Base-by-base conservation (phyloP, 345 rosid species). In the Murraya paniculata region DNA sequence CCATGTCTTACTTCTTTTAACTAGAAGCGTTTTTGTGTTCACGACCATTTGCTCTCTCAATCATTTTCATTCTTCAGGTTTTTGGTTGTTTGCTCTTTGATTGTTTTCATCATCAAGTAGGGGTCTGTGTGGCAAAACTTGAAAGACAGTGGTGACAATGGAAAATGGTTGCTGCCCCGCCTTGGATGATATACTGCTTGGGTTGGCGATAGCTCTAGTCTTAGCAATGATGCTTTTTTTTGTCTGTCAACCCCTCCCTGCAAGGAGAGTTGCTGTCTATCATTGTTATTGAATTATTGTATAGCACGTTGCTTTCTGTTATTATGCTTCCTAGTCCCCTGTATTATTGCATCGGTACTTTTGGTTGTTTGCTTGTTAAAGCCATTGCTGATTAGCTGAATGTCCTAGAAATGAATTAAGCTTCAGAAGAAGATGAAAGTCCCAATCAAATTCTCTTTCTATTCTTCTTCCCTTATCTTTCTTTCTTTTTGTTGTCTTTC, bases 111-210 rank as follows among this genome's bases (percentile, higher is more conserved):
- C 21, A 22, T 28, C 33, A 10, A 61, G 4, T 9, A 74, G 57
- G 31, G 68, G 2, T 25, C 5, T 74, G 69, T 14, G 69, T 27
- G 77, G 27, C 28, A 28, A 61, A 59, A 41, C 53, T 45, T 27
- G 69, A 14, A 74, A 74, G 41, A 62, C 50, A 27, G 30, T 4
- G 27, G 77, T 2, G 38, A 27, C 68, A 36, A 85, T 88, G 89
- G 86, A 77, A 13, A 31, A 6, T 0, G 6, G 6, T 14, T 83
- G 86, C 86, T 81, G 91, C 75, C 53, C 60, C 7, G 89, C 79
- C 5, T 31, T 64, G 2, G 80, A 73, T 50, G 85, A 78, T n/a
- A 36, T 59, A 67, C 55, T 83, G 71, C 48, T 75, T 28, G 79
- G 78, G 57, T 19, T 85, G 61, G 24, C 78, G 65, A 21, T 86